Evolutionary conservation across 148 eudicot species (phyloP).

Genomic region (Polygonum aviculare): DNA sequence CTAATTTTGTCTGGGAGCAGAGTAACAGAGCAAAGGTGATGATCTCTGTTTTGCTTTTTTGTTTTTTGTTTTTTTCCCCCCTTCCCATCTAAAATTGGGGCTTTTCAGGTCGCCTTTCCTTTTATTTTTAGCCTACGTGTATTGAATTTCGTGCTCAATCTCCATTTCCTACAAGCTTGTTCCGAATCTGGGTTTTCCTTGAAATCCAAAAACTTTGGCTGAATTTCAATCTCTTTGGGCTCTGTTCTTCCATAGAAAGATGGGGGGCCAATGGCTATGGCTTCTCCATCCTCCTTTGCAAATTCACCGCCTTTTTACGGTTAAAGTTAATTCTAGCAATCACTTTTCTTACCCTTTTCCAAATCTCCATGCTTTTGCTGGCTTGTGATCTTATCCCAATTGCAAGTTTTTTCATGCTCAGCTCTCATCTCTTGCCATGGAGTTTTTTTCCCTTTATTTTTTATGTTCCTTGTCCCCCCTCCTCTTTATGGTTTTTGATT

Average conservation of each 20-base stretch:
- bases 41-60: not conserved
- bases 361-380: not conserved
- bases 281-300: not conserved
- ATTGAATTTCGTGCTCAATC: slow-evolving; percentile 1
- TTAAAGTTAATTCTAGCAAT: not conserved
- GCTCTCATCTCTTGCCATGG: not conserved
- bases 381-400: not conserved
- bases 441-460: not conserved
- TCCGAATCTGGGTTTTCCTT: slow-evolving; percentile 5
- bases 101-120: slow-evolving; percentile 5
- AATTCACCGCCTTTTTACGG: slow-evolving; percentile 2
- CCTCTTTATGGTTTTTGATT: not conserved
- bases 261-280: not conserved
- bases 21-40: slow-evolving; percentile 8
- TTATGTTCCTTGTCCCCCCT: too few relatives aligned
- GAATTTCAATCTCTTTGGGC: not conserved
- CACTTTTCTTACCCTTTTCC: slow-evolving; percentile 1
- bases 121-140: not conserved
- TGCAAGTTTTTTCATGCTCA: not conserved
- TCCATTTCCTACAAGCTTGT: not conserved
- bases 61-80: not conserved
- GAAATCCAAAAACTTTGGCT: not conserved
- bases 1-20: slow-evolving; percentile 7
- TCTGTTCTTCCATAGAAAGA: not conserved
- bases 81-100: not conserved